Evolutionary conservation across 352 stramenopile species (phyloP), one percentile per base, ranked within the genome.

Genomic region (Phytopythium boreale): DNA sequence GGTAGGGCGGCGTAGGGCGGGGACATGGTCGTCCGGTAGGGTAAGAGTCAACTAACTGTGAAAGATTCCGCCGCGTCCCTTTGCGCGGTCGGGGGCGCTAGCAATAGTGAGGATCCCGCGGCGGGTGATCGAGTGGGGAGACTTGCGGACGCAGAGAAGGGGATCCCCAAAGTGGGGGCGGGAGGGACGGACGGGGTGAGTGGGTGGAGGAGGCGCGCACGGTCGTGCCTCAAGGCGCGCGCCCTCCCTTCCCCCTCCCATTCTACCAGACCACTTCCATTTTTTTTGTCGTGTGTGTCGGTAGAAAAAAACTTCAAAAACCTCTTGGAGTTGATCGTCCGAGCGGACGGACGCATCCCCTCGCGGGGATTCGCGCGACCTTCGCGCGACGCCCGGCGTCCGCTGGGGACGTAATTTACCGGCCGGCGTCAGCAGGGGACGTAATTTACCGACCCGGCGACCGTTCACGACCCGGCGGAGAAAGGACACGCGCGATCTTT

Each of bases 241-340:
- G 1, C 39, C 11, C 39, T n/a, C 39, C 39, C 17, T 2, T 7
- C 10, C 34, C 34, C 34, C 34, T 39, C 34, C 34, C 34, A 39
- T 39, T 39, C 34, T 7, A 39, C 6, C 34, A 49, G 6, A 8
- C 31, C 36, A 61, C 50, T 71, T 80, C 67, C 55, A 75, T 70
- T 69, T 79, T 79, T 64, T 41, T 39, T 39, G 3, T 39, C 11
- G 6, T 39, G 34, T 79, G 62, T 41, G 6, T 39, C 59, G 62
- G 22, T 31, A 41, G 24, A 67, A 60, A 59, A 68, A 70, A 64
- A 75, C 61, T 73, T 70, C 58, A 78, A 75, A 68, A 74, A 73
- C 63, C 68, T 75, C 24, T 36, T 20, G 49, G 26, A 65, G 0
- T 37, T 14, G 2, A 59, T 76, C 34, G 17, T 2, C 34, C 14